Evolutionary conservation across 1,284 basidiomycete species (phyloP).

Genomic region (Malassezia cuniculi): DNA sequence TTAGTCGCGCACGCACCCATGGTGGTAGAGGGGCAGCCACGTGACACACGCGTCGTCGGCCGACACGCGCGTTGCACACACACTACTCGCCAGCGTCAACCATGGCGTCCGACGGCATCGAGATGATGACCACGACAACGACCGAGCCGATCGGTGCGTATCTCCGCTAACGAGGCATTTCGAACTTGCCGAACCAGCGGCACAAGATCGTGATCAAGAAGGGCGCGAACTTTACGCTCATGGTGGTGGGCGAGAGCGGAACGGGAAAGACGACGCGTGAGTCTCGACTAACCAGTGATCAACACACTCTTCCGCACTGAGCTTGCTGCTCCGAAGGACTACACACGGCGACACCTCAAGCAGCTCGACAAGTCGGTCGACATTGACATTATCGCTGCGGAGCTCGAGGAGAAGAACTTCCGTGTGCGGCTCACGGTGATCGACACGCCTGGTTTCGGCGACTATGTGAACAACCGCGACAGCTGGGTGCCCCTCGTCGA

Average conservation of each 20-base stretch:
- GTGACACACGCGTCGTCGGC: conserved; percentile 2
- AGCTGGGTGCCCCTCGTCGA: conserved; percentile 96
- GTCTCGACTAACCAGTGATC: conserved; percentile 49
- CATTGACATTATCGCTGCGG: conserved; percentile 53
- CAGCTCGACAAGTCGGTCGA: conserved; percentile 98
- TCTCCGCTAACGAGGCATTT: conserved; percentile 49
- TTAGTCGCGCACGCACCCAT: conserved; percentile 8
- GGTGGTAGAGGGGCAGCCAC: neutral
- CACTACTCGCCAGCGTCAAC: neutral
- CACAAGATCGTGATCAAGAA: conserved; percentile 65
- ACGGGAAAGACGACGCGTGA: conserved; percentile 40
- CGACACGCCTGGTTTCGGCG: conserved; percentile 95
- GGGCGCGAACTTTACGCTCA: conserved; percentile 95
- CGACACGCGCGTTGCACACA: neutral
- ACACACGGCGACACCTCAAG: conserved; percentile 77
- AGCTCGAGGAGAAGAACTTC: conserved; percentile 94
- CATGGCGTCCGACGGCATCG: conserved; percentile 14
- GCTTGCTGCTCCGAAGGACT: conserved; percentile 80
- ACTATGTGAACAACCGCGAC: conserved; percentile 98
- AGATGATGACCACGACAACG: conserved; percentile 15
- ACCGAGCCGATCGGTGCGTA: conserved; percentile 15
- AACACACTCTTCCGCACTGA: conserved; percentile 99
- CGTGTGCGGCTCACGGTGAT: conserved; percentile 98
- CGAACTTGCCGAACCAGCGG: conserved; percentile 78
- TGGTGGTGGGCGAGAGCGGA: conserved; percentile 78